Percentiles rank a stretch among this genome's conserved stretches.
Conservation (phyloP, 2,329 filamentous ascomycete species). For the Nemania abortiva region DNA sequence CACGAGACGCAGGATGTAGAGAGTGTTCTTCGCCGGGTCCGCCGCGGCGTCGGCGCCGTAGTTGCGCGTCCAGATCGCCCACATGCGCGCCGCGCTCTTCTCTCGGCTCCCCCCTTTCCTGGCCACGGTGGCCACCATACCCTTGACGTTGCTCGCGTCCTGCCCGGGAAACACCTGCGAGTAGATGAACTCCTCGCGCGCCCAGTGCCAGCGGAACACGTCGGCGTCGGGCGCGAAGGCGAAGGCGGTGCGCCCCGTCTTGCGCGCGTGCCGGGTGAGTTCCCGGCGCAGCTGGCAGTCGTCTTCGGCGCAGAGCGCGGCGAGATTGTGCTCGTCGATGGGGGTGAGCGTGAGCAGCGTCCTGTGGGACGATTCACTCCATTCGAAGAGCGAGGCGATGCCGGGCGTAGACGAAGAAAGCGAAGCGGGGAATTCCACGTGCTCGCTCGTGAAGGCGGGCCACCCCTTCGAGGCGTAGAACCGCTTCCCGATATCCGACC, state of each 20-base stretch:
- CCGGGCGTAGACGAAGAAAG: slow-evolving; percentile 42
- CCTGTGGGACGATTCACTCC: background rate
- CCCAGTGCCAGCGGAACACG: slow-evolving; percentile 80
- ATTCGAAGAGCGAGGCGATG: slow-evolving; percentile 43
- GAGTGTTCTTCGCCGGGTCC: slow-evolving; percentile 68
- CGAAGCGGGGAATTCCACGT: slow-evolving; percentile 69
- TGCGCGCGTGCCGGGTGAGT: slow-evolving; percentile 56
- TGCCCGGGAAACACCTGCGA: slow-evolving; percentile 66
- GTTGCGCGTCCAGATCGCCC: slow-evolving; percentile 78
- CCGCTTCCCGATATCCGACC: slow-evolving; percentile 85
- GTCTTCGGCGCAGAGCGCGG: slow-evolving; percentile 72
- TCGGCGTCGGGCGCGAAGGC: slow-evolving; percentile 77
- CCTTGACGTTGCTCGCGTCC: slow-evolving; percentile 70
- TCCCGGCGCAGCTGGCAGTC: slow-evolving; percentile 69
- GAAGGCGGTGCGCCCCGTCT: slow-evolving; percentile 63
- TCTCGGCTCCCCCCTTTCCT: slow-evolving; percentile 43
- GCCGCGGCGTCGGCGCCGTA: slow-evolving; percentile 67
- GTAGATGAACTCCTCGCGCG: slow-evolving; percentile 83
- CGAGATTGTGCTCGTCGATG: slow-evolving; percentile 71
- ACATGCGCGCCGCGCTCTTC: slow-evolving; percentile 63
- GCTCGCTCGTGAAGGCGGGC: slow-evolving; percentile 78
- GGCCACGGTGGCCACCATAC: slow-evolving; percentile 62
- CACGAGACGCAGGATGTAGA: slow-evolving; percentile 77
- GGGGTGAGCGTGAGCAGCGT: slow-evolving; percentile 46
- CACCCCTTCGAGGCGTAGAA: slow-evolving; percentile 86